These are phyloP conservation scores for Trichodelitschia bisporula DNA, from an alignment of 495 filamentous ascomycete species.

Conservation along the genomic window DNA sequence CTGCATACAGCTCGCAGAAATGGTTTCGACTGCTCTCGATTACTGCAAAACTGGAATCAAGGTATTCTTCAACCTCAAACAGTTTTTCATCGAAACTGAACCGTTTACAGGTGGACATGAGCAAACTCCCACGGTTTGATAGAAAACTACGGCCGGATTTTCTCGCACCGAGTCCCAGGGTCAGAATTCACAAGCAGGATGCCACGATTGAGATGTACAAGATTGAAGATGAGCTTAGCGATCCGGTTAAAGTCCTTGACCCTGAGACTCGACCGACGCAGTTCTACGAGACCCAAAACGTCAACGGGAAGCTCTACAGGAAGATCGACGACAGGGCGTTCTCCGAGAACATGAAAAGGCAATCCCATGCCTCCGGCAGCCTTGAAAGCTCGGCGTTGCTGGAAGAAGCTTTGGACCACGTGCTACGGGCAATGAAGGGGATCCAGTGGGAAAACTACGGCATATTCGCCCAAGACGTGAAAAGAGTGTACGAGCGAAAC, in stretches of 20 bases:
- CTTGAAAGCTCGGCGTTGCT: conserved; percentile 10
- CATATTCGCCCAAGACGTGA: conserved; percentile 23
- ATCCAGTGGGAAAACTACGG: conserved; percentile 21
- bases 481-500: conserved; percentile 35
- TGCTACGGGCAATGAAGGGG: conserved; percentile 14
- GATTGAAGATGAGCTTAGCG: conserved; percentile 32
- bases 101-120: conserved; percentile 17
- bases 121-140: conserved; percentile 18
- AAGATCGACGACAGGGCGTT: conserved; percentile 49
- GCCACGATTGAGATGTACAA: conserved; percentile 19
- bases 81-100: conserved; percentile 1
- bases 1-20: conserved; percentile 36
- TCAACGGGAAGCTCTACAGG: conserved; percentile 49
- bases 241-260: conserved; percentile 16
- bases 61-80: conserved; percentile 18
- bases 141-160: conserved; percentile 32
- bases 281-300: conserved; percentile 45
- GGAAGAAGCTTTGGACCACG: conserved; percentile 20
- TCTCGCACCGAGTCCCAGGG: conserved; percentile 38
- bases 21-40: conserved; percentile 61
- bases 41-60: conserved; percentile 58
- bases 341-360: conserved; percentile 7
- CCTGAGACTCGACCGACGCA: conserved; percentile 7
- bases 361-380: not conserved
- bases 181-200: not conserved